Evolutionary conservation across 1,139 yeast genomes (phyloP).

Genomic region (Sugiyamaella xylanicola): DNA sequence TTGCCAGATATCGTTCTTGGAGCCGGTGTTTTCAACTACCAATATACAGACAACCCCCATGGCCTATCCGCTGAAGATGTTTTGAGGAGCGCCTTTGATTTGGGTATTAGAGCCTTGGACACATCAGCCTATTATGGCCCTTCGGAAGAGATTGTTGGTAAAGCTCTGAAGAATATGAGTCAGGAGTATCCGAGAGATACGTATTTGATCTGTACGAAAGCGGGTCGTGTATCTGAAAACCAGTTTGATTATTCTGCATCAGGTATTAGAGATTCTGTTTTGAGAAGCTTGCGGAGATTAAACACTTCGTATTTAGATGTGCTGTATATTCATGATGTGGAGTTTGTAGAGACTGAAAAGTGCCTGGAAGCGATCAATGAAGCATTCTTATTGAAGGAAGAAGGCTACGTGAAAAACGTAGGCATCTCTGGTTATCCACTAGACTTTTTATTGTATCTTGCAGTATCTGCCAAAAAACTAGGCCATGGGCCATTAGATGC

Average conservation of each 20-base stretch:
- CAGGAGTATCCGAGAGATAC: slow-evolving; percentile 57
- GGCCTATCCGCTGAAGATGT: slow-evolving; percentile 59
- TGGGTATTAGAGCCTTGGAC: slow-evolving; percentile 78
- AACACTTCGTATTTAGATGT: slow-evolving; percentile 70
- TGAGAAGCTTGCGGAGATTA: slow-evolving; percentile 66
- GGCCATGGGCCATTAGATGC: slow-evolving; percentile 62
- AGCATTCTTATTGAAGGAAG: slow-evolving; percentile 58
- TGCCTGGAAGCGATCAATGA: slow-evolving; percentile 65
- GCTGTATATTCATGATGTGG: slow-evolving; percentile 87
- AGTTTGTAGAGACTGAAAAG: slow-evolving; percentile 62
- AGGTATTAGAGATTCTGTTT: slow-evolving; percentile 62
- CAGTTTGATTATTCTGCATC: slow-evolving; percentile 74
- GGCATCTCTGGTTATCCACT: slow-evolving; percentile 92
- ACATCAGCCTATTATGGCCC: slow-evolving; percentile 95
- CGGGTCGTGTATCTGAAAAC: slow-evolving; percentile 69
- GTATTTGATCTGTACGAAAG: slow-evolving; percentile 80
- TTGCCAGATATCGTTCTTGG: slow-evolving; percentile 71
- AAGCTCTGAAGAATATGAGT: slow-evolving; percentile 53
- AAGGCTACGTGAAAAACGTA: slow-evolving; percentile 64
- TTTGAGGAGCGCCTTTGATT: slow-evolving; percentile 58
- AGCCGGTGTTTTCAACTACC: slow-evolving; percentile 82
- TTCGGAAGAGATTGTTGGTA: slow-evolving; percentile 74
- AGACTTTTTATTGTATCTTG: slow-evolving; percentile 51
- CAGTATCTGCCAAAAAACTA: slow-evolving; percentile 45
- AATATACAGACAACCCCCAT: slow-evolving; percentile 69